Base-by-base conservation (phyloP, 805 yeast genomes). In the Wickerhamomyces sydowiorum region DNA sequence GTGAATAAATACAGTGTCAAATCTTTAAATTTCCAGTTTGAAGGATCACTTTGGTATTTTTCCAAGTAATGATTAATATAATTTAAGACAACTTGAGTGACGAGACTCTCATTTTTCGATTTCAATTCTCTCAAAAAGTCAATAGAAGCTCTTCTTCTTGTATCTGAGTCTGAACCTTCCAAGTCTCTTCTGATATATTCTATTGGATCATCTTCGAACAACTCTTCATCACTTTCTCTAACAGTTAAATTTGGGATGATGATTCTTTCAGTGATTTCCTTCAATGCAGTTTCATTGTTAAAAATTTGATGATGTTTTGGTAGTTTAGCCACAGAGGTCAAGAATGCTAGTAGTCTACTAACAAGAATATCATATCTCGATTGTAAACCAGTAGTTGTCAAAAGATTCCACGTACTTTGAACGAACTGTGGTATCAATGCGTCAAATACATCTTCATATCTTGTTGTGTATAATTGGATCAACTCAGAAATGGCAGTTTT, bases 121-220 rank as follows among this genome's bases (percentile, higher is more conserved):
- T 89, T 87, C 52, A 93, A 72, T 53, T 88, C 96, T 47, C 95
- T 77, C 51, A 93, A 68, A 56, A 93, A 89, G 55, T 88, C 97
- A 2, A 95, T 86, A n/a, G 97, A 81, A 0, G 96, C 80, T 52
- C 95, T 79, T 62, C 97, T 76, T 63, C 99, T 78, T 1, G 96
- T 83, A 57, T 90, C 98, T 13, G 84, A 76, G 59, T 91, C 98
- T 0, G 96, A 82, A 6, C 98, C 98, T 64, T 95, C 99, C 36
- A 95, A 70, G 62, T 93, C 99, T 47, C 96, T 75, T 56, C 98
- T 76, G 18, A 90, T 90, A 59, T 74, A 93, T 54, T 87, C 95
- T 41, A 93, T 83, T 29, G 99, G 99, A 59, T 93, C 99, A 64
- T 93, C 99, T 63, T 93, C 99, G 61, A 93, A 91, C 47, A 82